Percentiles rank a stretch among this genome's conserved stretches.
Evolutionary conservation across 768 basidiomycete species (phyloP).

Genomic region (Mycena sanguinolenta): DNA sequence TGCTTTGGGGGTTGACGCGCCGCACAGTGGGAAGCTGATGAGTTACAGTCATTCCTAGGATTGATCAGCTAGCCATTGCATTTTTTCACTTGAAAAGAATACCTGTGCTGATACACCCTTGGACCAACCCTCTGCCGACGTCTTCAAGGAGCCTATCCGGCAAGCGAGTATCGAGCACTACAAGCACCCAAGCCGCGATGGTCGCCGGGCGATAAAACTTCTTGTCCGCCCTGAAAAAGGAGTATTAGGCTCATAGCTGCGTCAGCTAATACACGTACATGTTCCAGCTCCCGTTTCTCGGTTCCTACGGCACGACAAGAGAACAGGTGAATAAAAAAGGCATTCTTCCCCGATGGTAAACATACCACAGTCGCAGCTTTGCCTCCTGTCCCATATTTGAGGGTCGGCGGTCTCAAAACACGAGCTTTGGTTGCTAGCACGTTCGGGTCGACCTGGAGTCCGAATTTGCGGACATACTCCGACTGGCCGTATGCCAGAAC

Average conservation of each 20-base stretch:
- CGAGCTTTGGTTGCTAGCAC: slow-evolving; percentile 61
- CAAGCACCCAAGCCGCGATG: slow-evolving; percentile 73
- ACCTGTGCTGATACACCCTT: slow-evolving; percentile 70
- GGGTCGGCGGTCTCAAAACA: slow-evolving; percentile 59
- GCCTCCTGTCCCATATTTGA: slow-evolving; percentile 58
- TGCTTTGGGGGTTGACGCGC: slow-evolving; percentile 70
- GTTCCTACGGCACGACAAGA: slow-evolving; percentile 53
- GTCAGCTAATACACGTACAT: slow-evolving; percentile 54
- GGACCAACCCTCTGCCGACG: slow-evolving; percentile 65
- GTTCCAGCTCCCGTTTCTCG: slow-evolving; percentile 81
- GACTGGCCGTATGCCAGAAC: slow-evolving; percentile 57
- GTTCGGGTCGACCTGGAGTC: slow-evolving; percentile 52
- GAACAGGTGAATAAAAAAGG: background rate
- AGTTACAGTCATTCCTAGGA: slow-evolving; percentile 72
- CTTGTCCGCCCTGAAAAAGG: slow-evolving; percentile 71
- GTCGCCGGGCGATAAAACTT: slow-evolving; percentile 68
- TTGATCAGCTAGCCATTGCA: background rate
- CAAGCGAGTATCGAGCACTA: slow-evolving; percentile 77
- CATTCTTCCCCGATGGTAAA: background rate
- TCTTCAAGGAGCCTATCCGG: slow-evolving; percentile 56
- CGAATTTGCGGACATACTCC: slow-evolving; percentile 58
- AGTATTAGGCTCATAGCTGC: slow-evolving; percentile 39
- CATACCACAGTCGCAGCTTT: slow-evolving; percentile 55
- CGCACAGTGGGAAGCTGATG: slow-evolving; percentile 60
- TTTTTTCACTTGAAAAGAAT: slow-evolving; percentile 44